Conservation (phyloP, 2,329 filamentous ascomycete genomes). For the Pyrenophora teres region DNA sequence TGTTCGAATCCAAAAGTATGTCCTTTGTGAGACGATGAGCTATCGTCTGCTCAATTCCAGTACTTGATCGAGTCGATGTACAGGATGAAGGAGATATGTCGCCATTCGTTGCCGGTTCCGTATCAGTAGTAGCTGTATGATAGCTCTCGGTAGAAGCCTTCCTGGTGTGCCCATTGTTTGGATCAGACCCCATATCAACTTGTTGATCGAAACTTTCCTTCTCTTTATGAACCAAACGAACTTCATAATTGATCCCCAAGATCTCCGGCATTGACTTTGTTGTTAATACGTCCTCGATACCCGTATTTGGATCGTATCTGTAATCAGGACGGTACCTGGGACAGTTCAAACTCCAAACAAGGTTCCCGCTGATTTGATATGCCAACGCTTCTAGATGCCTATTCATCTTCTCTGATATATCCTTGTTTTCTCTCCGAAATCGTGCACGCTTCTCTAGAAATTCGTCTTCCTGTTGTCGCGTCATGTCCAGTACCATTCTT, state of each 20-base stretch:
- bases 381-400: not conserved
- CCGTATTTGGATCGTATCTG: constrained; percentile 16
- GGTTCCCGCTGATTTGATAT: not conserved
- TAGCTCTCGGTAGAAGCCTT: too few relatives aligned
- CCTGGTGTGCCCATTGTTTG: too few relatives aligned
- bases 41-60: not conserved
- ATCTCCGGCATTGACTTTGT: not conserved
- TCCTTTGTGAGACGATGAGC: not conserved
- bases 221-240: too few relatives aligned
- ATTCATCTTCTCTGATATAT: not conserved
- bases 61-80: too few relatives aligned
- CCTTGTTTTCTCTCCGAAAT: not conserved
- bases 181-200: too few relatives aligned
- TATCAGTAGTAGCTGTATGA: too few relatives aligned
- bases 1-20: not conserved
- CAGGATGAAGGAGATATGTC: too few relatives aligned
- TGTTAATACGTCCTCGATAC: not conserved
- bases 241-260: not conserved
- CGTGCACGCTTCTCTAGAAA: not conserved
- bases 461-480: not conserved
- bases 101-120: too few relatives aligned
- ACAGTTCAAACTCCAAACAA: constrained; percentile 4
- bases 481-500: not conserved
- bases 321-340: constrained; percentile 13
- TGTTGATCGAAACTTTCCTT: too few relatives aligned